phyloP scores from a whole-genome alignment of 495 filamentous ascomycete species.

The Aspergillus funiculosus region DNA sequence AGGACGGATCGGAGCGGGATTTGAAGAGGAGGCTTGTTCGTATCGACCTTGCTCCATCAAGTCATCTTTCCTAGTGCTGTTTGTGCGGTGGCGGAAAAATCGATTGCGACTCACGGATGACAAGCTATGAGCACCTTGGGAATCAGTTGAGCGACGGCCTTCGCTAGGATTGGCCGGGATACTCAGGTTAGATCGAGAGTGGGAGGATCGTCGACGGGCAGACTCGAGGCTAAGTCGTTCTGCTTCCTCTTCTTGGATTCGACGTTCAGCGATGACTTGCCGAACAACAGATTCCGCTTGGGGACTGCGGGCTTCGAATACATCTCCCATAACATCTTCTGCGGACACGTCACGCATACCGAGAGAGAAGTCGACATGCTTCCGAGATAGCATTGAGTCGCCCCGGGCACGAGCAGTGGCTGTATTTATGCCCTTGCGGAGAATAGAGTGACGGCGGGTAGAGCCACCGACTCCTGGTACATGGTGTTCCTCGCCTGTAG shows the following conservation, averaged over 20 bases:
- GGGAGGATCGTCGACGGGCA: conserved; percentile 15
- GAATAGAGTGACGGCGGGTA: conserved; percentile 45
- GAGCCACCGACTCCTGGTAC: conserved; percentile 25
- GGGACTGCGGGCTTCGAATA: conserved; percentile 52
- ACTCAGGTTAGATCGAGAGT: conserved; percentile 24
- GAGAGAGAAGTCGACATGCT: conserved; percentile 70
- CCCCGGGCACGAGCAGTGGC: conserved; percentile 47
- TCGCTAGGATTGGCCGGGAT: conserved; percentile 16
- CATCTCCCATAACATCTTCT: conserved; percentile 60
- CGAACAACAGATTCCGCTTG: conserved; percentile 37
- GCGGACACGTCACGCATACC: conserved; percentile 58
- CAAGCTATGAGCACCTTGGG: conserved; percentile 27
- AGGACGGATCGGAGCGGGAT: conserved; percentile 3
- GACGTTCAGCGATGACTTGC: conserved; percentile 33
- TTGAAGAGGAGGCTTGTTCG: conserved; percentile 10
- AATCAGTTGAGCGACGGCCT: conserved; percentile 32
- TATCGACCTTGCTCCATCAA: conserved; percentile 33
- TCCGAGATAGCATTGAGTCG: conserved; percentile 51
- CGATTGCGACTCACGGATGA: conserved; percentile 31
- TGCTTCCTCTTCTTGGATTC: conserved; percentile 40
- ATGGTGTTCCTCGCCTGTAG: conserved; percentile 19
- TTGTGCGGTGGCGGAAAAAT: conserved; percentile 36
- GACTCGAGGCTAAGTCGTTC: conserved; percentile 29
- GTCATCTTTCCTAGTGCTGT: conserved; percentile 24
- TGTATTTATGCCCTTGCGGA: conserved; percentile 44